Evolutionary conservation across 345 rosid genomes (phyloP).

Genomic region (Conringia planisiliqua): DNA sequence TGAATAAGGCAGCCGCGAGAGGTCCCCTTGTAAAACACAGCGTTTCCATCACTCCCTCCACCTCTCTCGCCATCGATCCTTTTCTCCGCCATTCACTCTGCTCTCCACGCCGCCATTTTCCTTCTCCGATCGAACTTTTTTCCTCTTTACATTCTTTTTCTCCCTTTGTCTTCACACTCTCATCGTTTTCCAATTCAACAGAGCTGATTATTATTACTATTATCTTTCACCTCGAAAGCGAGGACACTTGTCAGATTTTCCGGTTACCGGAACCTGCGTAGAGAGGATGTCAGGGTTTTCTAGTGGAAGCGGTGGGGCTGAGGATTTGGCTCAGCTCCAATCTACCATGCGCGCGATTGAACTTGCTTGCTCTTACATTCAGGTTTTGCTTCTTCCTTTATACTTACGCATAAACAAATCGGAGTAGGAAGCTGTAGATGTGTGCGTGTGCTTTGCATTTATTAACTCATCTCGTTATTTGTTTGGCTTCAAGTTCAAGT

Average conservation of each 20-base stretch:
- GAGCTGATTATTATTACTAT: not conserved
- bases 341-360: conserved; percentile 96
- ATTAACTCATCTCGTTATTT: not conserved
- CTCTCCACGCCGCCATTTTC: conserved; percentile 27
- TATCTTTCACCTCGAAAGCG: not conserved
- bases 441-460: conserved; percentile 23
- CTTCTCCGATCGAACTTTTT: conserved; percentile 8
- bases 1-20: conserved; percentile 1
- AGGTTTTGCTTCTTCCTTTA: conserved; percentile 46
- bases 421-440: not conserved
- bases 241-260: conserved; percentile 5
- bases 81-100: conserved; percentile 33
- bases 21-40: not conserved
- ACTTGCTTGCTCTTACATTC: conserved; percentile 84
- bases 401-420: not conserved
- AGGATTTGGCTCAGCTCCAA: conserved; percentile 67
- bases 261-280: conserved; percentile 17
- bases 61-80: conserved; percentile 30
- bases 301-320: conserved; percentile 35
- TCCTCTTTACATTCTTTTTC: not conserved
- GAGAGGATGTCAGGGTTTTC: conserved; percentile 51
- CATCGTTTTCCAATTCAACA: not conserved
- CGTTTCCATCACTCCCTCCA: conserved; percentile 29
- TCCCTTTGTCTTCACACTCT: not conserved
- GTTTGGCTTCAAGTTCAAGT: conserved; percentile 23